Evolutionary conservation across 1,284 basidiomycete genomes (phyloP), one percentile per base, ranked within the genome.

Genomic region (Tylopilus sp.): DNA sequence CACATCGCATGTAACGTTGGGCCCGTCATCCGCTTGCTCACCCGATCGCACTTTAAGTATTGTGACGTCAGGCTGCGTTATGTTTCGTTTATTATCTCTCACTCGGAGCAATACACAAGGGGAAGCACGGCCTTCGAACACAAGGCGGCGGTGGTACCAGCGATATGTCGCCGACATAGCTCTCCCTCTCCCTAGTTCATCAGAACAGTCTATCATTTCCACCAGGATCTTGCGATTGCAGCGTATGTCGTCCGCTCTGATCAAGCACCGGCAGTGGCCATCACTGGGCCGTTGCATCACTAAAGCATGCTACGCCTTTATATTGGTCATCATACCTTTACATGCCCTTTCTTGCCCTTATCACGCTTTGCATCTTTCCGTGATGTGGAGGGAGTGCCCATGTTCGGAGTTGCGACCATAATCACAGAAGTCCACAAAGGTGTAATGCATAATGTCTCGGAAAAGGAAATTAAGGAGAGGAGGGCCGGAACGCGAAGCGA

Each of bases 251-350:
- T 84, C 2, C 73, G 81, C 9, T 86, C 84, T 0, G 79, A 85
- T 49, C 83, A 91, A 63, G 87, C 85, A 0, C 73, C 92, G 0
- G 88, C 89, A 0, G 85, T 88, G 6, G 89, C 88, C 0, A 81
- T 87, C 23, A 89, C n/a, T n/a, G n/a, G n/a, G n/a, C n/a, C n/a
- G n/a, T n/a, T n/a, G n/a, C n/a, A n/a, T n/a, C n/a, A n/a, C n/a
- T n/a, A n/a, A n/a, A n/a, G n/a, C n/a, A n/a, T n/a, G n/a, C n/a
- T n/a, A n/a, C n/a, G n/a, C n/a, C n/a, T n/a, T n/a, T n/a, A n/a
- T n/a, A n/a, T n/a, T n/a, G n/a, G n/a, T n/a, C n/a, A n/a, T n/a
- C n/a, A n/a, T n/a, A n/a, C n/a, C n/a, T n/a, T n/a, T n/a, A n/a
- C n/a, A n/a, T n/a, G n/a, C n/a, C n/a, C n/a, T n/a, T n/a, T n/a